Base-by-base conservation (phyloP, 805 yeast species). In the Sugiyamaella marilandica region DNA sequence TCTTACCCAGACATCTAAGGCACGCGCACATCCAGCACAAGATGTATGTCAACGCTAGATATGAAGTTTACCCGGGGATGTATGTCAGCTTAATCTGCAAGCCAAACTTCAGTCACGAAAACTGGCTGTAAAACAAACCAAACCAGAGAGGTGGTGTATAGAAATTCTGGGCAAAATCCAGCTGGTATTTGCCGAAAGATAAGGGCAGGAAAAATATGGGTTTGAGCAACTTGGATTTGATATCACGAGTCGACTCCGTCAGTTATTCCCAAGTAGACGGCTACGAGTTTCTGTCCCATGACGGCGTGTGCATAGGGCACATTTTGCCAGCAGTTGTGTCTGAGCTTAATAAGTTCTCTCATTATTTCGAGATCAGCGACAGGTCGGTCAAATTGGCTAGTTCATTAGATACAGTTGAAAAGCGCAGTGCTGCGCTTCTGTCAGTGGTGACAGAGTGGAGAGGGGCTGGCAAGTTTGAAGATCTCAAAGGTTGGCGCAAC, bases 401-500 rank as follows among this genome's bases (percentile, higher is more conserved):
- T 0, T 39, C 52, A 0, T 62, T 70, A 39, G 72, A 72, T 50
- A 69, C 78, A 0, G 47, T 75, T 8, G 78, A 73, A 19, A 69
- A 67, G 53, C 62, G 85, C 50, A 66, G 70, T 65, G 63, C 50
- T 19, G 65, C 67, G 18, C 73, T 74, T 55, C 61, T 55, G 5
- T 45, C 45, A 11, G 49, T 69, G 10, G 54, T 62, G 19, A 48
- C 52, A 9, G 33, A 53, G 3, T 63, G 70, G 66, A 54, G 64
- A 1, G 45, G 35, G 0, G n/a, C 35, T 1, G 48, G 54, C 5
- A 50, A 44, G 3, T 70, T 69, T 46, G 51, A 51, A 2, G 65
- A 59, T 11, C 59, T 69, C 7, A 52, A 59, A 41, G 76, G 75
- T 24, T 94, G 99, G 99, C 77, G 99, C 65, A 69, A 85, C 65